Base-by-base conservation (phyloP, 208 protist species). In the Acanthamoeba rhysodes region DNA sequence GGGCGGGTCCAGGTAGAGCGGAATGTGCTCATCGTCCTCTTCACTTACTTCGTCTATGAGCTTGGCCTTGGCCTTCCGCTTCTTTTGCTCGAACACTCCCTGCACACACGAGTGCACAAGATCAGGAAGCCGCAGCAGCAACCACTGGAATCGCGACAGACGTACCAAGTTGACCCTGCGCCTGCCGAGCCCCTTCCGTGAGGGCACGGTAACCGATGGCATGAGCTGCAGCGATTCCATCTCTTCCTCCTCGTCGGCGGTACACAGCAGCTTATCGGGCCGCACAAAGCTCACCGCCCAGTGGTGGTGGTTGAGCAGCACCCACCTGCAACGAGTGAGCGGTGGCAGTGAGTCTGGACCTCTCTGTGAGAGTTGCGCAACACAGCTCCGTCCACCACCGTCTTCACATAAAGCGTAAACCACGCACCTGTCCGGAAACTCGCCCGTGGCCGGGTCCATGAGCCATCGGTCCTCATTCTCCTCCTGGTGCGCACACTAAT, bases 271-370 rank as follows among this genome's bases (percentile, higher is more conserved):
- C 72, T 48, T 20, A 14, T 80, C 72, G 16, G 29, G 18, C n/a
- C 37, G 72, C 32, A 80, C 72, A 48, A 50, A 80, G 72, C 72
- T 80, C 72, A 80, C 72, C 24, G 72, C 57, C 82, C 82, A 90
- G 82, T 90, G 82, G 7, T 90, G 82, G 50, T 90, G 82, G 32
- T 90, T 57, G 53, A 90, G 82, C 82, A 90, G 82, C 12, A 90
- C 29, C 82, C 82, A 90, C 32, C 72, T 80, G 66, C 24, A 74
- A n/a, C 66, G 32, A n/a, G 32, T 10, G 53, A 14, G 22, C 16
- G 18, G 53, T 4, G 18, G 7, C 16, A 59, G 53, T 59, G 53
- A 59, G 53, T 3, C 68, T 41, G 24, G 2, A 37, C n/a, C n/a
- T n/a, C n/a, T n/a, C n/a, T n/a, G n/a, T n/a, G n/a, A n/a, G n/a